phyloP scores from a whole-genome alignment of 2,329 filamentous ascomycete genomes.

The Grosmannia penicillata region DNA sequence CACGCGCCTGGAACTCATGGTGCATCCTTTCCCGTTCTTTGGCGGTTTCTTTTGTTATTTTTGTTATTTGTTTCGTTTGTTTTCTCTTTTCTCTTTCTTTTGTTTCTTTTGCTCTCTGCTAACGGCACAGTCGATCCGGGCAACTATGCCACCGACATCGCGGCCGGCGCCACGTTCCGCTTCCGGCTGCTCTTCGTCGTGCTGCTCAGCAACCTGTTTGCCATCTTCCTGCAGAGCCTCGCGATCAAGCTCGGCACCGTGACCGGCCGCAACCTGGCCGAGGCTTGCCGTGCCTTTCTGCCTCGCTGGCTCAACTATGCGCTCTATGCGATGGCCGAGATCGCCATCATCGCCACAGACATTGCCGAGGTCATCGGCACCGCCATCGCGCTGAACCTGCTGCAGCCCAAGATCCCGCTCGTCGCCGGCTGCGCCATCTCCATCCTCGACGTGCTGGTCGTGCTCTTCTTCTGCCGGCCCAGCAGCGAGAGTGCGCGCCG shows the following conservation, averaged over 20 bases:
- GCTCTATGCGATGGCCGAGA: conserved; percentile 48
- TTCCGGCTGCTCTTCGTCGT: conserved; percentile 55
- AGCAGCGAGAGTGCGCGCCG: conserved; percentile 32
- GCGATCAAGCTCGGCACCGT: conserved; percentile 56
- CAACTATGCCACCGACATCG: conserved; percentile 56
- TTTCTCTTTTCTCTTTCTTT: neutral
- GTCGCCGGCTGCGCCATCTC: conserved; percentile 55
- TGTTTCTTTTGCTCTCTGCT: neutral
- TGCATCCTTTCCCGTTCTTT: too few species aligned
- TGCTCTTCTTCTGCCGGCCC: conserved; percentile 51
- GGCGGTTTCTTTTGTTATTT: too few species aligned
- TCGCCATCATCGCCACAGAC: conserved; percentile 55
- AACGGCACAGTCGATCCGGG: conserved; percentile 36
- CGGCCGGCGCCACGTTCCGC: conserved; percentile 47
- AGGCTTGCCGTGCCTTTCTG: conserved; percentile 49
- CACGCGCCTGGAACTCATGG: too few species aligned
- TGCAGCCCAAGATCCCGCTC: conserved; percentile 47
- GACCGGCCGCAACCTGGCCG: conserved; percentile 50
- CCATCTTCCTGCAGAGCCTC: conserved; percentile 54
- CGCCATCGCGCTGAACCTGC: conserved; percentile 53
- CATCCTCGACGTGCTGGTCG: conserved; percentile 52
- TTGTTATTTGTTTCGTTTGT: too few species aligned
- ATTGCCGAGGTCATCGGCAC: conserved; percentile 61
- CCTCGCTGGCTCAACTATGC: conserved; percentile 49
- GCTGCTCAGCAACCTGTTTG: conserved; percentile 54